Evolutionary conservation across 2,329 filamentous ascomycete genomes (phyloP), one percentile per base, ranked within the genome.

Genomic region (Colletotrichum sp.): DNA sequence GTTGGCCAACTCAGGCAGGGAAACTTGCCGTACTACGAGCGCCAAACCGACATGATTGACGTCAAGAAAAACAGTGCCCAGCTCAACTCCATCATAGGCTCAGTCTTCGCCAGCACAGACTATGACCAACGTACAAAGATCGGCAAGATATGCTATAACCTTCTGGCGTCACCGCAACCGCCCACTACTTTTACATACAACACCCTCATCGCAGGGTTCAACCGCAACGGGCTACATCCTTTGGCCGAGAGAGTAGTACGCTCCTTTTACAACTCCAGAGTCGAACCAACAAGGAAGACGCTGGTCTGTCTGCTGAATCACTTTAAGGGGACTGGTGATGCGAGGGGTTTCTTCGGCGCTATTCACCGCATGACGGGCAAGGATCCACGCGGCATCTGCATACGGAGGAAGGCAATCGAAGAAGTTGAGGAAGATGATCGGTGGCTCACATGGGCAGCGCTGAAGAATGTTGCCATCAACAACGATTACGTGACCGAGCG

Each of bases 151-250:
- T 91, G 90, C 82, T 92, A 93, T 83, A 95, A 95, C 80, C 84
- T 97, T 4, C 87, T 95, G 18, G 85, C 91, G 5, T 92, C 91
- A 4, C 82, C 88, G 3, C 86, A 90, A 21, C 90, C 92, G 0
- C 93, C 94, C 1, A 91, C 91, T 76, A 89, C 94, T 43, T 87
- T 92, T 77, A 95, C 92, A 5, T 95, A 92, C 85, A 96, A 96
- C 80, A 88, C 89, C 14, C 87, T 97, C 30, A 89, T 96, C 4
- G 82, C 90, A n/a, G 90, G 90, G n/a, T 92, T 96, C 66, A 87
- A 89, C 68, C 85, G 87, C 36, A 81, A 88, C 7, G 85, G 87
- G 32, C 84, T 88, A 68, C 85, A 88, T 71, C 83, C 85, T 48
- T 83, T 93, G 21, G 87, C 90, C 5, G 86, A 91, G 48, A 79